Percentiles rank a stretch among this genome's conserved stretches.
These are phyloP conservation scores for Somion occarium DNA, from an alignment of 1,284 basidiomycete species.

Conservation along the genomic window DNA sequence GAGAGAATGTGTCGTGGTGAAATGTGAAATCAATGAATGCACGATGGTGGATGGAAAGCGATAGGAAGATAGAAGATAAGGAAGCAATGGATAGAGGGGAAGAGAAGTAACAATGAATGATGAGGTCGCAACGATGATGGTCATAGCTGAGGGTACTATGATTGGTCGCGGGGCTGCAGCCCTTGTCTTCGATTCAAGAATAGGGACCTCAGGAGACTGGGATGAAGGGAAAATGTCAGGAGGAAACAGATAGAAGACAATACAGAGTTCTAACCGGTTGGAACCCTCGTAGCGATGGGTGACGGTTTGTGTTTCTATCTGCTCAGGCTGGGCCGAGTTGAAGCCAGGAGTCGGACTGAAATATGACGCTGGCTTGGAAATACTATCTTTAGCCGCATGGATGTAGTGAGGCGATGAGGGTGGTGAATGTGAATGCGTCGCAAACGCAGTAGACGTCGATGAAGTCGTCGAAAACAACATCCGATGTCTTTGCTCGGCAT, in stretches of 20 bases:
- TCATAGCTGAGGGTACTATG: neutral
- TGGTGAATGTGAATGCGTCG: neutral
- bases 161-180: conserved; percentile 18
- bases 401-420: neutral
- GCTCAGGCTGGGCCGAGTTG: neutral
- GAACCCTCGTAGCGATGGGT: conserved; percentile 56
- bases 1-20: neutral
- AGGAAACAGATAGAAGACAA: too few relatives aligned
- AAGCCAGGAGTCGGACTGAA: neutral
- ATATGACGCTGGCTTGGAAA: neutral
- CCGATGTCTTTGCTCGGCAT: conserved; percentile 60
- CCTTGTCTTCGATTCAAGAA: conserved; percentile 58
- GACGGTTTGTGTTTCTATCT: conserved; percentile 39
- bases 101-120: too few relatives aligned
- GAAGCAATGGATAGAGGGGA: too few relatives aligned
- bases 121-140: neutral
- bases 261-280: conserved; percentile 45
- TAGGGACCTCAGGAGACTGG: conserved; percentile 48
- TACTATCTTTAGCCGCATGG: neutral
- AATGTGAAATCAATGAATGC: neutral
- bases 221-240: neutral
- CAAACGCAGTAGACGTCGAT: conserved; percentile 11
- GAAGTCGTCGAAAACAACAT: conserved; percentile 35
- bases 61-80: neutral
- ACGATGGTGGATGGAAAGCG: neutral